Evolutionary conservation across 345 rosid species (phyloP).

Genomic region (Rubroshorea leprosula): DNA sequence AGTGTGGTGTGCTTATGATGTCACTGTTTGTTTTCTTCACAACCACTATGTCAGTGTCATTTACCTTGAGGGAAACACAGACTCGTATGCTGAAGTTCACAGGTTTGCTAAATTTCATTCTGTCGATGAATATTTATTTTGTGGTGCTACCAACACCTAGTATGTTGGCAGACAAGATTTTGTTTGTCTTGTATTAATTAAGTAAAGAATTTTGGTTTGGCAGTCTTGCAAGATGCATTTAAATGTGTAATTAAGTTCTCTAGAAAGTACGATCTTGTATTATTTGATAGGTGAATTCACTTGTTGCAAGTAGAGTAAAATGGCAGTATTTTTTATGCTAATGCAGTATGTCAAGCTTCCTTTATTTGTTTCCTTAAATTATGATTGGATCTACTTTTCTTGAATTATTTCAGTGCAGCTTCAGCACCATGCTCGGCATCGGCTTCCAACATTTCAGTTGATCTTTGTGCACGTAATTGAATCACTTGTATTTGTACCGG

Average conservation of each 20-base stretch:
- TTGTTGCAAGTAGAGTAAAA: not conserved
- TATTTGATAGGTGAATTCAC: conserved; percentile 1
- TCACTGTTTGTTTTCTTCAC: conserved; percentile 96
- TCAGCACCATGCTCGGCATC: conserved; percentile 98
- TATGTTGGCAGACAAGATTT: not conserved
- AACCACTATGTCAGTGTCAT: conserved; percentile 98
- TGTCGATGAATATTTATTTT: conserved; percentile 1
- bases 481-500: conserved; percentile 98
- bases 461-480: conserved; percentile 96
- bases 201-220: not conserved
- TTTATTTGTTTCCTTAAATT: conserved; percentile 11
- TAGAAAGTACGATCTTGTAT: not conserved
- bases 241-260: conserved; percentile 11
- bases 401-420: conserved; percentile 88
- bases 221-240: conserved; percentile 11
- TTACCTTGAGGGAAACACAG: conserved; percentile 97
- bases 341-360: not conserved
- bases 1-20: conserved; percentile 99
- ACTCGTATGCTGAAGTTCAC: conserved; percentile 97
- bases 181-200: not conserved
- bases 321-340: not conserved
- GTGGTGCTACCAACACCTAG: conserved; percentile 11
- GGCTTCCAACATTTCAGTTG: conserved; percentile 94
- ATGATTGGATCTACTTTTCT: conserved; percentile 34
- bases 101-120: conserved; percentile 40